Percentiles rank a stretch among this genome's conserved stretches.
These are phyloP conservation scores for Fusarium redolens DNA, from an alignment of 2,329 filamentous ascomycete genomes.

Conservation along the genomic window DNA sequence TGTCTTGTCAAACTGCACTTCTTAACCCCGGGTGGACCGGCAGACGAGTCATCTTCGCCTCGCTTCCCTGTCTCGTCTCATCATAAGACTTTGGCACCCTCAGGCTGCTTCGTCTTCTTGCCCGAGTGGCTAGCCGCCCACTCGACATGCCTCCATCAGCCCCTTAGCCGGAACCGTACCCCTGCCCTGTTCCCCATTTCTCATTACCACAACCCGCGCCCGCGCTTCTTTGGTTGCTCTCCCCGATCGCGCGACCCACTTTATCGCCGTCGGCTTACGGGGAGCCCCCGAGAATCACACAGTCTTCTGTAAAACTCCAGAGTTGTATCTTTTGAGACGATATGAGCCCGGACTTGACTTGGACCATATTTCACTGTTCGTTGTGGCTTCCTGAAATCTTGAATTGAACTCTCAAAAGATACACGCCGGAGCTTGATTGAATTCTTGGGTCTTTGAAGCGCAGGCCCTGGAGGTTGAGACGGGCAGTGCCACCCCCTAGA, in stretches of 20 bases:
- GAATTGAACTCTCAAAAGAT: background rate
- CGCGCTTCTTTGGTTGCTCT: constrained; percentile 23
- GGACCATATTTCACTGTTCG: background rate
- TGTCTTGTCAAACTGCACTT: background rate
- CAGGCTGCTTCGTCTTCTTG: constrained; percentile 30
- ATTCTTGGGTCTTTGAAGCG: background rate
- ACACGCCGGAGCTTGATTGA: background rate
- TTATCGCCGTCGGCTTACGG: constrained; percentile 43
- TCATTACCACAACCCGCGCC: constrained; percentile 32
- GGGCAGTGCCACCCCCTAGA: constrained; percentile 39
- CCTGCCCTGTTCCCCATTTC: constrained; percentile 33
- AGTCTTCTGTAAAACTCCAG: constrained; percentile 5
- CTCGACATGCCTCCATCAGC: constrained; percentile 27
- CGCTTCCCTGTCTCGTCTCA: constrained; percentile 31
- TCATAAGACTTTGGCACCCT: constrained; percentile 28
- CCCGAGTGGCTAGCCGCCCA: constrained; percentile 34
- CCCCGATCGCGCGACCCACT: constrained; percentile 38
- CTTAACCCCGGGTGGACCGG: constrained; percentile 29
- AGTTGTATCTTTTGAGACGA: background rate
- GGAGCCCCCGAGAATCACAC: constrained; percentile 32
- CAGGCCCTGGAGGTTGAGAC: constrained; percentile 22
- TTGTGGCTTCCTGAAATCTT: background rate
- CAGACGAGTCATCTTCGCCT: constrained; percentile 31
- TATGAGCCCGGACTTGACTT: background rate
- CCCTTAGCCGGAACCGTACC: constrained; percentile 25